These are phyloP conservation scores for Blastosporella zonata DNA, from an alignment of 1,284 basidiomycete genomes.

Conservation along the genomic window DNA sequence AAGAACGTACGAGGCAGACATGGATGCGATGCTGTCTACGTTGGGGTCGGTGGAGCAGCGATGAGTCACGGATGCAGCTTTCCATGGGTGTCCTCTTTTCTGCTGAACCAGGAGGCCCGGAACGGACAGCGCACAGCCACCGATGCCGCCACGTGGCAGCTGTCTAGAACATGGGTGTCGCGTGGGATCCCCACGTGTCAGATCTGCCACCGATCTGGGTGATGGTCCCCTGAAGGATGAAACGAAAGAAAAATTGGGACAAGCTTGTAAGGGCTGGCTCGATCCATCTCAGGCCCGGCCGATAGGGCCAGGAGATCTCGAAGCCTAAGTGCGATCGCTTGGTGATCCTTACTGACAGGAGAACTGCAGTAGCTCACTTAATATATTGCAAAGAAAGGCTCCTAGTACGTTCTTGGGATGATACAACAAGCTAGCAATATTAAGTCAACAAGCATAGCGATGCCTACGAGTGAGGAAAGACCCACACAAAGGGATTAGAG, in stretches of 20 bases:
- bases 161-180: slow-evolving; percentile 23
- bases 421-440: slow-evolving; percentile 10
- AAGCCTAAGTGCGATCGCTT: slow-evolving; percentile 4
- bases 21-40: slow-evolving; percentile 18
- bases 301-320: slow-evolving; percentile 1
- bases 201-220: slow-evolving; percentile 12
- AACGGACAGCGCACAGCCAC: slow-evolving; percentile 27
- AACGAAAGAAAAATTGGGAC: slow-evolving; percentile 9
- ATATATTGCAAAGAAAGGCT: slow-evolving; percentile 9
- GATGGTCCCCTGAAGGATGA: slow-evolving; percentile 20
- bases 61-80: slow-evolving; percentile 12
- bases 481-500: slow-evolving; percentile 2
- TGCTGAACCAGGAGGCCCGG: slow-evolving; percentile 26
- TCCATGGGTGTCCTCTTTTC: slow-evolving; percentile 13
- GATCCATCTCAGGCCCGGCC: neutral
- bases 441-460: slow-evolving; percentile 5
- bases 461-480: neutral
- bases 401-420: slow-evolving; percentile 10
- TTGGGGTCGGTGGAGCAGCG: slow-evolving; percentile 20
- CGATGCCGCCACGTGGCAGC: slow-evolving; percentile 25
- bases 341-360: slow-evolving; percentile 12
- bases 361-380: slow-evolving; percentile 6
- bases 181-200: slow-evolving; percentile 27
- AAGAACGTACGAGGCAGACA: slow-evolving; percentile 46
- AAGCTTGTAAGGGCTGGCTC: slow-evolving; percentile 6